Evolutionary conservation across 495 filamentous ascomycete genomes (phyloP).

Genomic region (Sabuloglossum arenarium): DNA sequence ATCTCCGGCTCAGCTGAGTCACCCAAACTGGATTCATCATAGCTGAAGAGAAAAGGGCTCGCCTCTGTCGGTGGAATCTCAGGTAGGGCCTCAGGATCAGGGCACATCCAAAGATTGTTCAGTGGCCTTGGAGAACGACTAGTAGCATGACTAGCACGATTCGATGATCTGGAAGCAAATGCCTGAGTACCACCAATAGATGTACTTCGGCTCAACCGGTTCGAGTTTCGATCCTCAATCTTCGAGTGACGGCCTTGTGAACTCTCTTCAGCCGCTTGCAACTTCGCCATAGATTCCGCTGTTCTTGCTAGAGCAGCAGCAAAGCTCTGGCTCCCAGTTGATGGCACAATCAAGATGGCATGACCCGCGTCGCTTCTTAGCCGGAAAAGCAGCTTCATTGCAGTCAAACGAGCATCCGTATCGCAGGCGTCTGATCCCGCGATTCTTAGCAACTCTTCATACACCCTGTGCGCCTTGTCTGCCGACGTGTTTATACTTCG

Average conservation of each 20-base stretch:
- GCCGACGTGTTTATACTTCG: conserved; percentile 32
- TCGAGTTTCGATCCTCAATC: conserved; percentile 5
- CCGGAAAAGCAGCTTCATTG: conserved; percentile 68
- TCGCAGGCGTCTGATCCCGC: conserved; percentile 30
- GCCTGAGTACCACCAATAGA: conserved; percentile 6
- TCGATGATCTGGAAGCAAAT: conserved; percentile 17
- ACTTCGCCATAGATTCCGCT: conserved; percentile 19
- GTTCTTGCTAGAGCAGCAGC: conserved; percentile 53
- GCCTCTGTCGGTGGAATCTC: conserved; percentile 21
- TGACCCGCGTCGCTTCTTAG: conserved; percentile 61
- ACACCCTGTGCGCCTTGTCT: conserved; percentile 28
- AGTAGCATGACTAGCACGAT: conserved; percentile 11
- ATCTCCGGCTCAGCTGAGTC: conserved; percentile 5
- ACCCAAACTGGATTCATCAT: conserved; percentile 13
- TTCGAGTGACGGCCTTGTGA: conserved; percentile 9
- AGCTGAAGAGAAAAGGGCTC: conserved; percentile 21
- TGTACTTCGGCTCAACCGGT: conserved; percentile 10
- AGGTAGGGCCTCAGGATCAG: conserved; percentile 8
- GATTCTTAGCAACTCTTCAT: conserved; percentile 34
- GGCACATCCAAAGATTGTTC: conserved; percentile 34
- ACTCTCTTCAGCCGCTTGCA: conserved; percentile 1
- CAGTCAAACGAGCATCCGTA: conserved; percentile 52
- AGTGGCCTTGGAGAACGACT: conserved; percentile 19
- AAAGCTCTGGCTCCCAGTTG: conserved; percentile 46
- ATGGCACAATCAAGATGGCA: conserved; percentile 41